These are phyloP conservation scores for Akebia trifoliata DNA, from an alignment of 164 flowering plant species.

Conservation along the genomic window DNA sequence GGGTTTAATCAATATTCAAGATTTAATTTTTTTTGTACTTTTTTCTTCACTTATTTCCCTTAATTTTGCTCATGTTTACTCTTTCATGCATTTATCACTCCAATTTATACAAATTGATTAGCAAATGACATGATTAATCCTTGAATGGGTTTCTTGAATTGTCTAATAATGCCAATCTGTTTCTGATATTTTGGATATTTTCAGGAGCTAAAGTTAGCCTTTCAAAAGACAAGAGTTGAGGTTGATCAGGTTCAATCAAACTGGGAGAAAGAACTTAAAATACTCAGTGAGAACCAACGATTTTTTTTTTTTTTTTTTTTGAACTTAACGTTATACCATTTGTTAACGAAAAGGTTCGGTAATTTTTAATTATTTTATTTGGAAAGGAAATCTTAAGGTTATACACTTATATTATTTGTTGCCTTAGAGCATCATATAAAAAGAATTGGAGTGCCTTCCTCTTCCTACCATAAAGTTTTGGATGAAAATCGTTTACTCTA, in stretches of 20 bases:
- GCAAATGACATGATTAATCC: background rate
- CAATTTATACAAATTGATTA: too few species aligned
- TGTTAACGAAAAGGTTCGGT: background rate
- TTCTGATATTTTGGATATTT: constrained; percentile 6
- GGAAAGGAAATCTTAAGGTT: background rate
- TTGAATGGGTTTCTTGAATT: background rate
- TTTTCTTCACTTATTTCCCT: background rate
- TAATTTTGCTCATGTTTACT: too few species aligned
- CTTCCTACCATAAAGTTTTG: constrained; percentile 67
- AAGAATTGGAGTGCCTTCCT: constrained; percentile 53
- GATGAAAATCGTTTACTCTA: constrained; percentile 77
- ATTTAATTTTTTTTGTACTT: background rate
- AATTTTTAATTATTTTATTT: background rate
- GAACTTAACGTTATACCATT: background rate
- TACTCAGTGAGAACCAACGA: constrained; percentile 49
- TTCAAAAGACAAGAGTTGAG: constrained; percentile 38
- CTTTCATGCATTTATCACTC: too few species aligned
- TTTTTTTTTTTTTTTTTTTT: background rate
- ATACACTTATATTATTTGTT: constrained; percentile 8
- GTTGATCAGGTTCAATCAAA: constrained; percentile 36
- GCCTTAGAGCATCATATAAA: constrained; percentile 47
- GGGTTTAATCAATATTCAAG: background rate
- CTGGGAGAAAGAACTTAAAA: constrained; percentile 55
- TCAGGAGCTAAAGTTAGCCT: constrained; percentile 53
- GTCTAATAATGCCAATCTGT: constrained; percentile 1